These are phyloP conservation scores for Monosporascus sp. DNA, from an alignment of 2,329 filamentous ascomycete genomes.

Conservation along the genomic window DNA sequence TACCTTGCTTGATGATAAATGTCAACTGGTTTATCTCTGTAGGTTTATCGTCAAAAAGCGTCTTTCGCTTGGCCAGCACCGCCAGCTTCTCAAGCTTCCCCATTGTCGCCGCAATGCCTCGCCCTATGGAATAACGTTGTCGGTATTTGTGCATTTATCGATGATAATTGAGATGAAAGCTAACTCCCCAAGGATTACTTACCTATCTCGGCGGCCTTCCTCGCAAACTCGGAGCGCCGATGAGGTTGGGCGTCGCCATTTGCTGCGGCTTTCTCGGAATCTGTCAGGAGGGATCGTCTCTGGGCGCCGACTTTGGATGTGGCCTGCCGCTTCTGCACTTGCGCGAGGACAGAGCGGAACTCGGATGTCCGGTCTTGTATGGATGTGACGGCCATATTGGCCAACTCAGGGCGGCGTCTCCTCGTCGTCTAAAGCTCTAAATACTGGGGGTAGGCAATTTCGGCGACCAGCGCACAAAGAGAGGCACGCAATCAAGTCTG, in stretches of 20 bases:
- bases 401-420: background rate
- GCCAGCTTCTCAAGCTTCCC: slow-evolving; percentile 91
- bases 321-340: slow-evolving; percentile 76
- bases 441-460: background rate
- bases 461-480: background rate
- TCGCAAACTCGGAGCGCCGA: slow-evolving; percentile 85
- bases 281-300: slow-evolving; percentile 72
- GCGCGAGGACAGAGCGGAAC: slow-evolving; percentile 85
- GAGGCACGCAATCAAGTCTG: no score
- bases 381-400: slow-evolving; percentile 59
- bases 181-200: background rate
- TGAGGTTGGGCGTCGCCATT: slow-evolving; percentile 47
- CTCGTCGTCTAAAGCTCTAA: background rate
- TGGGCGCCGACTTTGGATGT: slow-evolving; percentile 73
- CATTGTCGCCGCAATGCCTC: slow-evolving; percentile 88
- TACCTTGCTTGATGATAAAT: slow-evolving; percentile 85
- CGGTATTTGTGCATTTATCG: background rate
- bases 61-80: slow-evolving; percentile 91
- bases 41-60: slow-evolving; percentile 92
- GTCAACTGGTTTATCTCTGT: slow-evolving; percentile 97
- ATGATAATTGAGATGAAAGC: background rate
- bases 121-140: slow-evolving; percentile 40
- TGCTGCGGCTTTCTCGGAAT: slow-evolving; percentile 63
- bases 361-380: slow-evolving; percentile 96
- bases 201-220: slow-evolving; percentile 76